Conservation (phyloP, 805 yeast genomes). For the Metschnikowia arizonensis region DNA sequence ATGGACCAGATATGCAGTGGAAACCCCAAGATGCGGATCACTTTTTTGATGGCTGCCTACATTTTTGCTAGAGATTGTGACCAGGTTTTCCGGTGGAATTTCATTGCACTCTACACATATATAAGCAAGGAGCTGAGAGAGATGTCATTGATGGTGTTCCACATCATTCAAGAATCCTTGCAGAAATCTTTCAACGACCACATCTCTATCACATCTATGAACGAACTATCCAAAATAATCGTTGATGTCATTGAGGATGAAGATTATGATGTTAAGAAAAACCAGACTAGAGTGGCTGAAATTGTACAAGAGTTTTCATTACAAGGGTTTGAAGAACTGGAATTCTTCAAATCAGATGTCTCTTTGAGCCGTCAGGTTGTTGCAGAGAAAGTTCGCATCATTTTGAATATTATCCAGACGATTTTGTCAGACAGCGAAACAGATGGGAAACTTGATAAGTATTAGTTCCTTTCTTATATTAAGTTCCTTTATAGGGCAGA, state of each 20-base stretch:
- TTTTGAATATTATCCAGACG: neutral
- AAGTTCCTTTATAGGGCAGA: neutral
- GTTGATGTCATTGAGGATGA: conserved; percentile 15
- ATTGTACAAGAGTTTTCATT: conserved; percentile 1
- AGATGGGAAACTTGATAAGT: conserved; percentile 1
- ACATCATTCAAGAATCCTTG: conserved; percentile 27
- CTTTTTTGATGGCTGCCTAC: conserved; percentile 29
- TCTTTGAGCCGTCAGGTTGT: neutral
- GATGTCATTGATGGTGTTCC: conserved; percentile 27
- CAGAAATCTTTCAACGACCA: conserved; percentile 27
- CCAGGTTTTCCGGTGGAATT: conserved; percentile 28
- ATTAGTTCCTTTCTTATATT: too few species aligned
- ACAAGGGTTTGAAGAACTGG: neutral
- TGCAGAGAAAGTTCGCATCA: neutral
- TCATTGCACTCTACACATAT: conserved; percentile 27
- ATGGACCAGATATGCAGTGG: conserved; percentile 24
- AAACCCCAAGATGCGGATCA: conserved; percentile 19
- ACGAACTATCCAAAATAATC: conserved; percentile 27
- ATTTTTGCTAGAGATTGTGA: conserved; percentile 26
- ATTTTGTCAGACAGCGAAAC: neutral
- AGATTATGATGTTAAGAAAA: conserved; percentile 12
- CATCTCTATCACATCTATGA: conserved; percentile 25
- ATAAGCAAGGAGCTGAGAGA: conserved; percentile 22
- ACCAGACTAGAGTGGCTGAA: neutral
- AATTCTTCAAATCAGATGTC: neutral